Evolutionary conservation across 129 eudicot species (phyloP).

Genomic region (Calendula officinalis): DNA sequence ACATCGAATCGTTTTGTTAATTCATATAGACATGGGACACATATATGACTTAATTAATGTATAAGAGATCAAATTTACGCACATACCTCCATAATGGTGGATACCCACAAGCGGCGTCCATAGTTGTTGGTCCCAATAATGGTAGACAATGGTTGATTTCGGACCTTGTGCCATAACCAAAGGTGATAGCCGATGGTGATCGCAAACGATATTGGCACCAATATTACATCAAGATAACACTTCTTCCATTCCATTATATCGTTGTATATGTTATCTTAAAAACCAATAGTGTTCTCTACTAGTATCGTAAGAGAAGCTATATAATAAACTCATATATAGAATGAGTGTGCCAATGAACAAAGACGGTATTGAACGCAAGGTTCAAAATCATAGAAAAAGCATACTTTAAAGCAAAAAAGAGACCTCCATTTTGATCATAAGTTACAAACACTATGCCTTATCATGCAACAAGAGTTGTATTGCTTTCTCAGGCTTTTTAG

Average conservation of each 20-base stretch:
- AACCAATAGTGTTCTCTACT: background rate
- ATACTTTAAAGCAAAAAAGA: conserved; percentile 26
- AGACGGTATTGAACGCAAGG: conserved; percentile 39
- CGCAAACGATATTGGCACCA: conserved; percentile 67
- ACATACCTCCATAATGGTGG: conserved; percentile 79
- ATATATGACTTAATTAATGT: background rate
- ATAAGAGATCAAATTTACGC: background rate
- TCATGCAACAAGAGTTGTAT: conserved; percentile 28
- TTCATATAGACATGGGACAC: background rate
- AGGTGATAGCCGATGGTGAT: conserved; percentile 55
- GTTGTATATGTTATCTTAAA: background rate
- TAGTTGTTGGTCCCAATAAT: conserved; percentile 72
- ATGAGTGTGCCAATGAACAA: conserved; percentile 24
- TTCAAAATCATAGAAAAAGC: conserved; percentile 29
- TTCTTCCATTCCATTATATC: conserved; percentile 79
- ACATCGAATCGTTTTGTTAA: background rate
- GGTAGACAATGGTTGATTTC: conserved; percentile 67
- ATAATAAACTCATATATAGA: conserved; percentile 11
- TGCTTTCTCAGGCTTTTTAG: conserved; percentile 17
- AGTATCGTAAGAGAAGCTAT: conserved; percentile 1
- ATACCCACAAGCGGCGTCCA: conserved; percentile 79
- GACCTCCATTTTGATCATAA: conserved; percentile 19
- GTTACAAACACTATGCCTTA: conserved; percentile 31
- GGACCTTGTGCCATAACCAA: conserved; percentile 79
- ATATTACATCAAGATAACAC: conserved; percentile 65